These are phyloP conservation scores for Ramalina intermedia DNA, from an alignment of 495 filamentous ascomycete species.

Conservation along the genomic window DNA sequence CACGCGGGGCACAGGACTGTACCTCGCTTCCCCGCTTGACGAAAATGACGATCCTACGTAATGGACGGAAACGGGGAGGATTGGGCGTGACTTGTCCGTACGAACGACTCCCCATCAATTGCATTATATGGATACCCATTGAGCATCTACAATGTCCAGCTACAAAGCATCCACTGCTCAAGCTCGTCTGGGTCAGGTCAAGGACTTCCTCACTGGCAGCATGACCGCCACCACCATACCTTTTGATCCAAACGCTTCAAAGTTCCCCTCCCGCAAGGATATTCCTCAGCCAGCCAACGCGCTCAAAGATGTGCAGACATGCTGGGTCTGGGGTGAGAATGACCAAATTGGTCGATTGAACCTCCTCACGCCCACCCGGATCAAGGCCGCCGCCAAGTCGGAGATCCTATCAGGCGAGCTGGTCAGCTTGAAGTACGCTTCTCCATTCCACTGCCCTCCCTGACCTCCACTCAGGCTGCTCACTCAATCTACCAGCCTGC, in stretches of 20 bases:
- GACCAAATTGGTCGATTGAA: constrained; percentile 45
- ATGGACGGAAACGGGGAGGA: too few species aligned
- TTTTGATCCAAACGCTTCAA: constrained; percentile 37
- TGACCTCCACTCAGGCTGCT: not conserved
- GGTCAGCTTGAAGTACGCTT: constrained; percentile 29
- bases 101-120: not conserved
- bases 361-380: constrained; percentile 40
- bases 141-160: too few species aligned
- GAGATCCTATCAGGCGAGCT: constrained; percentile 43
- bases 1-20: too few species aligned
- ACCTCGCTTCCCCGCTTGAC: too few species aligned
- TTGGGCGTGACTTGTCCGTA: too few species aligned
- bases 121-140: too few species aligned
- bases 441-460: too few species aligned
- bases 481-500: constrained; percentile 27
- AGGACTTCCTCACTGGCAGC: constrained; percentile 27
- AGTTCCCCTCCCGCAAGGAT: constrained; percentile 38
- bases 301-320: constrained; percentile 28
- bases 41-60: too few species aligned
- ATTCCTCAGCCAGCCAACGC: constrained; percentile 31
- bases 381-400: constrained; percentile 31
- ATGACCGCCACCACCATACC: constrained; percentile 32
- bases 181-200: constrained; percentile 24
- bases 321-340: constrained; percentile 51
- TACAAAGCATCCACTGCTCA: constrained; percentile 9